phyloP scores from a whole-genome alignment of 768 basidiomycete genomes.

The Sarcomyxa edulis region DNA sequence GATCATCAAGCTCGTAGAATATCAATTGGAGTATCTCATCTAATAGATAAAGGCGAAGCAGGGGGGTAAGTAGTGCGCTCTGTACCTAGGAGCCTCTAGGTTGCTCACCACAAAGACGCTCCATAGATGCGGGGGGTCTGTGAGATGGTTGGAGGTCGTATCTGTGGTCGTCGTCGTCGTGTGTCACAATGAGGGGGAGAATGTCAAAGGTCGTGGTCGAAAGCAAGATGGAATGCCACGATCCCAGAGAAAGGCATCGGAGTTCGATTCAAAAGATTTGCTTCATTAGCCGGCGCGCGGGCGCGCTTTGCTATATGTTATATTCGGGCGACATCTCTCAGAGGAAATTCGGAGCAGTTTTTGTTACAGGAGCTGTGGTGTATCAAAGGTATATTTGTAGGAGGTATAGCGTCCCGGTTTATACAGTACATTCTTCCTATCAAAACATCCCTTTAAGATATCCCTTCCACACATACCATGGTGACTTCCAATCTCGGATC shows the following conservation, averaged over 20 bases:
- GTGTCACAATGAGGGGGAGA: constrained; percentile 8
- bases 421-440: too few relatives aligned
- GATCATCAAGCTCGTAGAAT: constrained; percentile 67
- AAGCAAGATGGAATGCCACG: too few relatives aligned
- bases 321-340: too few relatives aligned
- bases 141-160: background rate
- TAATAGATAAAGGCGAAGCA: constrained; percentile 14
- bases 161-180: constrained; percentile 5
- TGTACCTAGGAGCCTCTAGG: background rate
- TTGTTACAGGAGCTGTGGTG: too few relatives aligned
- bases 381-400: too few relatives aligned
- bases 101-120: constrained; percentile 61
- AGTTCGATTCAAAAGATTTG: too few relatives aligned
- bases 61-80: constrained; percentile 9
- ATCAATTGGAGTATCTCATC: constrained; percentile 70
- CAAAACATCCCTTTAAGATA: constrained; percentile 36
- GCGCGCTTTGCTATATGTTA: too few relatives aligned
- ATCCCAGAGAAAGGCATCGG: too few relatives aligned
- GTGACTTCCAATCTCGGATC: constrained; percentile 68
- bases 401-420: too few relatives aligned
- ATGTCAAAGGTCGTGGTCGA: too few relatives aligned
- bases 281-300: too few relatives aligned
- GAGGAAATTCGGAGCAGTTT: too few relatives aligned
- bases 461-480: constrained; percentile 59
- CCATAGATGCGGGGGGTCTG: constrained; percentile 38